Evolutionary conservation across 2,329 filamentous ascomycete genomes (phyloP).

Genomic region (Xylariomycetidae sp.): DNA sequence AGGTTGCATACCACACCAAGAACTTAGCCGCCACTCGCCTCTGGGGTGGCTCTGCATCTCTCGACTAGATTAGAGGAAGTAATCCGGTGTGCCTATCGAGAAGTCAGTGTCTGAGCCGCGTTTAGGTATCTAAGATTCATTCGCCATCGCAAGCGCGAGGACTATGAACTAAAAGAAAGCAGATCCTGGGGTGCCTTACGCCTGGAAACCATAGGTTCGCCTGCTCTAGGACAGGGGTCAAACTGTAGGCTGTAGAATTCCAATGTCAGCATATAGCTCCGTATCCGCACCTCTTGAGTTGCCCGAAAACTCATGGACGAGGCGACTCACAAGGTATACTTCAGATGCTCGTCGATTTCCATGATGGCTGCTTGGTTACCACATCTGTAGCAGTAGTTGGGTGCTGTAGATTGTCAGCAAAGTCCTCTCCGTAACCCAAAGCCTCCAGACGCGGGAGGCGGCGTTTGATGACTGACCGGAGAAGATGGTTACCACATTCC

Average conservation of each 20-base stretch:
- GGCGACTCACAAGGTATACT: constrained; percentile 91
- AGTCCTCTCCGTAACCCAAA: too few species aligned
- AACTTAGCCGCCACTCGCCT: constrained; percentile 1
- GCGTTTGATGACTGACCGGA: constrained; percentile 76
- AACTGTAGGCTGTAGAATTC: constrained; percentile 77
- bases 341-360: constrained; percentile 99
- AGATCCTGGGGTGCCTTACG: too few species aligned
- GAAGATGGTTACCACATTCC: constrained; percentile 98
- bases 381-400: constrained; percentile 97
- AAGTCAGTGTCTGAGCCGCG: constrained; percentile 11
- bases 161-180: too few species aligned
- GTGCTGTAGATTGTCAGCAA: constrained; percentile 59
- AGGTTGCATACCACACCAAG: constrained; percentile 8
- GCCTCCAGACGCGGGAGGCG: too few species aligned
- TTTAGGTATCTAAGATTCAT: too few species aligned
- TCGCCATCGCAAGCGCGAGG: too few species aligned
- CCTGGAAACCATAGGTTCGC: constrained; percentile 98
- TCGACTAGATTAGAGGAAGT: constrained; percentile 91
- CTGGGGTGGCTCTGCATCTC: too few species aligned
- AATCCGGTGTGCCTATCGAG: constrained; percentile 76
- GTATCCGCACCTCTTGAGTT: not conserved
- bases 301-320: constrained; percentile 1
- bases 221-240: constrained; percentile 93
- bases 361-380: constrained; percentile 99
- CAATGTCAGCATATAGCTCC: constrained; percentile 9